A percentile compares a stretch with the other conserved stretches of the same genome.
Evolutionary conservation across 345 rosid species (phyloP).

Genomic region (Eucalyptus polybractea): DNA sequence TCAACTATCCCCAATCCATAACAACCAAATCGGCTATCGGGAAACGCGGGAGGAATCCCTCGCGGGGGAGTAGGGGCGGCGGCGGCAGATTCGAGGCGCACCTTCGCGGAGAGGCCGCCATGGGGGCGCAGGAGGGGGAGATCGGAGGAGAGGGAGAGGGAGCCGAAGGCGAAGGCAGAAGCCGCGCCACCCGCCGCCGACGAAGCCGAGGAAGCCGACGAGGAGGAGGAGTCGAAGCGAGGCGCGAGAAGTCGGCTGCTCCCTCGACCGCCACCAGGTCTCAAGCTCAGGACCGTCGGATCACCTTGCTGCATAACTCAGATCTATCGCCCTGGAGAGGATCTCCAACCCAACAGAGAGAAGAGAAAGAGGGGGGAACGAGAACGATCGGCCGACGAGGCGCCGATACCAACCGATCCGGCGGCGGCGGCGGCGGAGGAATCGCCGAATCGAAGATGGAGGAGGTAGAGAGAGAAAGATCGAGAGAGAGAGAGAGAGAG

Average conservation of each 20-base stretch:
- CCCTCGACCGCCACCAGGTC: slow-evolving; percentile 99
- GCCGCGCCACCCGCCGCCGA: neutral
- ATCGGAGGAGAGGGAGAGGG: slow-evolving; percentile 46
- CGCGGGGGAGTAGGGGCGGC: neutral
- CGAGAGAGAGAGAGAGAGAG: neutral
- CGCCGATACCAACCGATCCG: neutral
- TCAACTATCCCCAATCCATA: neutral
- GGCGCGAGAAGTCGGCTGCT: slow-evolving; percentile 65
- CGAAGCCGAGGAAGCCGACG: slow-evolving; percentile 12
- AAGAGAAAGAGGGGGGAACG: neutral
- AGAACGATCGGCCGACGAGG: neutral
- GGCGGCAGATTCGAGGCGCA: neutral
- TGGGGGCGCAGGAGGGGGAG: slow-evolving; percentile 63
- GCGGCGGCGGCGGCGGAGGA: neutral
- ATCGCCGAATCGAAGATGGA: neutral
- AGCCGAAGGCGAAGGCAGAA: slow-evolving; percentile 43
- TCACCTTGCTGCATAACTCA: slow-evolving; percentile 92
- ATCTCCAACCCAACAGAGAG: neutral
- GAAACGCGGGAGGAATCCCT: neutral
- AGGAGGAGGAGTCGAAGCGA: slow-evolving; percentile 29
- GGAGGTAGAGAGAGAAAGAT: neutral
- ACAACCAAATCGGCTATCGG: neutral
- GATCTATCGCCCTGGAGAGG: slow-evolving; percentile 19
- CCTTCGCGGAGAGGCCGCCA: slow-evolving; percentile 15
- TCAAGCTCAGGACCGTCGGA: slow-evolving; percentile 89